These are phyloP conservation scores for Domatiomyces globalis DNA, from an alignment of 2,329 filamentous ascomycete species.

Conservation along the genomic window DNA sequence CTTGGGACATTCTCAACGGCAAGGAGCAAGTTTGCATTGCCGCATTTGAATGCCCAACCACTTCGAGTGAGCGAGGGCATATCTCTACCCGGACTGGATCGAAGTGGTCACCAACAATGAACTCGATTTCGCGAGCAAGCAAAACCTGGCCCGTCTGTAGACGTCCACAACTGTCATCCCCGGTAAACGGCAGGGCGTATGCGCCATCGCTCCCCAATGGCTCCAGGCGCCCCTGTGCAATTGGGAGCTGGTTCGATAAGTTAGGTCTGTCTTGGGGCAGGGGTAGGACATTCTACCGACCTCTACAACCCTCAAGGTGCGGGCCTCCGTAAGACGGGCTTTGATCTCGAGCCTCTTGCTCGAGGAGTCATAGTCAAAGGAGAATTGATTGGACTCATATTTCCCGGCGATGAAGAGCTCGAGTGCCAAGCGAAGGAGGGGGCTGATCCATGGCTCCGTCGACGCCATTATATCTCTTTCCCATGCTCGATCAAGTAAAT, in stretches of 20 bases:
- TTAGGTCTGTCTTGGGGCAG: background rate
- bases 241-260: background rate
- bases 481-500: background rate
- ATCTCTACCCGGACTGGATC: background rate
- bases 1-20: background rate
- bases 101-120: background rate
- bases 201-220: background rate
- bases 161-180: background rate
- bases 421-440: background rate
- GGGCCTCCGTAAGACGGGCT: background rate
- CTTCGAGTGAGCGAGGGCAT: background rate
- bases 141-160: background rate
- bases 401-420: background rate
- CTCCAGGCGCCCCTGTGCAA: background rate
- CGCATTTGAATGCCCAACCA: background rate
- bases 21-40: background rate
- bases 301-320: background rate
- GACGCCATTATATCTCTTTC: background rate
- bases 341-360: background rate
- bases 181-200: background rate
- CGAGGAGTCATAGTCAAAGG: background rate
- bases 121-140: background rate
- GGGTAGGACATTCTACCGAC: background rate
- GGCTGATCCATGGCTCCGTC: background rate
- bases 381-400: background rate